phyloP scores from a whole-genome alignment of 768 basidiomycete genomes.

The Suillus brevipes region DNA sequence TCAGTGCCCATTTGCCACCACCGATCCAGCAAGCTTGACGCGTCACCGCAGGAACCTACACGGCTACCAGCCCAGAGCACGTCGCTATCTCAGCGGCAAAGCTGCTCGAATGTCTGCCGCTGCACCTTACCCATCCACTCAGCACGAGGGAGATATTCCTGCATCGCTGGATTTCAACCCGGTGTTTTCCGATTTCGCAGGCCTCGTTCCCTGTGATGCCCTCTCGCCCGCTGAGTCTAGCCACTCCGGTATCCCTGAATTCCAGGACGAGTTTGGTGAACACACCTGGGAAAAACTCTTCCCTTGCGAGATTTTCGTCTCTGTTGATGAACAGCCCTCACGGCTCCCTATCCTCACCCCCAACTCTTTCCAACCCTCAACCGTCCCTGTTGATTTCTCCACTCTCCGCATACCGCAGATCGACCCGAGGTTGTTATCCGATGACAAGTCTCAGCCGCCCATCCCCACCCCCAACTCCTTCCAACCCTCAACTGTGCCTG shows the following conservation, averaged over 20 bases:
- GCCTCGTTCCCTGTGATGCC: neutral
- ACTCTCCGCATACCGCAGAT: too few species aligned
- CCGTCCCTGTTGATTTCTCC: too few species aligned
- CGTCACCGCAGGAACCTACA: neutral
- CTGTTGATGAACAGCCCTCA: too few species aligned
- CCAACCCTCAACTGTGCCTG: too few species aligned
- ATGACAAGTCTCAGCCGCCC: too few species aligned
- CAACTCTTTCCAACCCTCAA: too few species aligned
- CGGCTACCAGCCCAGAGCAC: neutral
- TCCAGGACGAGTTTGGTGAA: neutral
- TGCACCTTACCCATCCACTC: neutral
- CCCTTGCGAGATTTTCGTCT: too few species aligned
- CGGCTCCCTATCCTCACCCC: too few species aligned
- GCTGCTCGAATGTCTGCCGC: neutral
- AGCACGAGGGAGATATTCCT: neutral
- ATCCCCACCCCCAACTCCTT: too few species aligned
- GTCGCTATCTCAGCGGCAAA: neutral
- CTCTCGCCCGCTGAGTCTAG: neutral
- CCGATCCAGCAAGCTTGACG: neutral
- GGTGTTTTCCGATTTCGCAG: neutral
- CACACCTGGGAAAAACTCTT: neutral
- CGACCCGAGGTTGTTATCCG: too few species aligned
- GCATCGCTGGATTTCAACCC: neutral
- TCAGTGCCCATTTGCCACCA: neutral
- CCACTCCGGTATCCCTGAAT: neutral